These are phyloP conservation scores for Xerocomus brunneocitrinus DNA, from an alignment of 768 basidiomycete genomes.

Conservation along the genomic window DNA sequence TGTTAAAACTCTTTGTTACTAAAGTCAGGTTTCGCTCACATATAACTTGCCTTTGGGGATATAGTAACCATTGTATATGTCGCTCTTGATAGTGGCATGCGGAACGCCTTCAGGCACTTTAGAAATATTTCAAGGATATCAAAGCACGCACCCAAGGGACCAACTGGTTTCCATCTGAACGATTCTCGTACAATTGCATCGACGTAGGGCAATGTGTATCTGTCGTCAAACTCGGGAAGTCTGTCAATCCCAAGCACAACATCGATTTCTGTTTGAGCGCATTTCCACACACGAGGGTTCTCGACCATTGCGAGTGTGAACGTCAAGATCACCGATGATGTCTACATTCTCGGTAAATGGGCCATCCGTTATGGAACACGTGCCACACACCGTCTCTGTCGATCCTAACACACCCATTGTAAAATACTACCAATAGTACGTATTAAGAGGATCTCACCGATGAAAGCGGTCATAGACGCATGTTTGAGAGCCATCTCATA, in stretches of 20 bases:
- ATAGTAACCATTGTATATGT: slow-evolving; percentile 14
- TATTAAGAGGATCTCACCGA: slow-evolving; percentile 1
- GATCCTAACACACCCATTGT: background rate
- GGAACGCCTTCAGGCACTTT: slow-evolving; percentile 2
- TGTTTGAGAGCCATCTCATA: slow-evolving; percentile 8
- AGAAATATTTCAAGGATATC: background rate
- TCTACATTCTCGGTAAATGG: slow-evolving; percentile 1
- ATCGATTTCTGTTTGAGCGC: slow-evolving; percentile 11
- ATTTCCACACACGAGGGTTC: slow-evolving; percentile 11
- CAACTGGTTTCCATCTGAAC: slow-evolving; percentile 12
- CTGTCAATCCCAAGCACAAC: slow-evolving; percentile 1
- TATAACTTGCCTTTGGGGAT: slow-evolving; percentile 15
- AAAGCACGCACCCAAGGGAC: slow-evolving; percentile 8
- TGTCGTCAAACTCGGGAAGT: slow-evolving; percentile 17
- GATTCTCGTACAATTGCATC: slow-evolving; percentile 17
- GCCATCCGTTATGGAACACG: too few species aligned
- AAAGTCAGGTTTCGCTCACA: background rate
- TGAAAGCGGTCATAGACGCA: slow-evolving; percentile 8
- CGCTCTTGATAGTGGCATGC: slow-evolving; percentile 7
- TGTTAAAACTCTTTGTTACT: background rate
- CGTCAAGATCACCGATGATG: background rate
- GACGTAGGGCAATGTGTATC: slow-evolving; percentile 15
- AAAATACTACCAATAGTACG: background rate
- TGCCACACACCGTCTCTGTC: slow-evolving; percentile 6
- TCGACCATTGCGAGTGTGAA: slow-evolving; percentile 12